Base-by-base conservation (phyloP, 192 early-diverging fungal genomes). In the Chytriomyces sp. region DNA sequence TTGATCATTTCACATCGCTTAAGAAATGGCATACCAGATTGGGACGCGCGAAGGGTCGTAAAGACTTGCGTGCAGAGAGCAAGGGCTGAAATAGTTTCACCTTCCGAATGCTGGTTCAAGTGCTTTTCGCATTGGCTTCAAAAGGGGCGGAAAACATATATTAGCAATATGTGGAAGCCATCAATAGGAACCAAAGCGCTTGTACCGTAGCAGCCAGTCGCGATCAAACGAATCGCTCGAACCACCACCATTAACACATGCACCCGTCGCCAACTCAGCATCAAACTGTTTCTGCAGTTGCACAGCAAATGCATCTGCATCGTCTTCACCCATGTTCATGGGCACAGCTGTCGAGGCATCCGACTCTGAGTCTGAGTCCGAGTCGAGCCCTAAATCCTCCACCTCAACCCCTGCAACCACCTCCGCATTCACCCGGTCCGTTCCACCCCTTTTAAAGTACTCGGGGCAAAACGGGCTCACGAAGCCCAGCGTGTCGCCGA, bases 21-120 rank as follows among this genome's bases (percentile, higher is more conserved):
- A 5, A 59, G 48, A 11, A 50, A 63, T 23, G 43, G 8, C 78
- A 28, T 79, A 88, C 87, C 87, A 24, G 53, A 79, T 63, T 86
- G 81, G 13, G 85, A 81, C 2, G 89, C 90, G 62, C 93, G 80
- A 24, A 93, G 84, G 26, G 91, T 86, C 1, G 87, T 92, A 75
- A 94, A 94, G 7, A 94, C 79, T 35, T 92, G 87, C 13, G 86
- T 90, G 67, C 91, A 91, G 35, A 94, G 80, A 10, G 89, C 81
- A 28, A 82, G 79, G 9, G 84, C 82, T 5, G 86, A 84, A 71
- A 93, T 78, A 0, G 80, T 81, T 5, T 66, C 73, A 4, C 57
- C 79, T 49, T 83, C 84, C 35, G 82, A 77, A 61, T 81, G 81
- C 8, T 50, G 44, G 24, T 57, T 61, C 9, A 89, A 45, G 77